Evolutionary conservation across 495 filamentous ascomycete species (phyloP), one percentile per base, ranked within the genome.

Genomic region (Xylona heveae): DNA sequence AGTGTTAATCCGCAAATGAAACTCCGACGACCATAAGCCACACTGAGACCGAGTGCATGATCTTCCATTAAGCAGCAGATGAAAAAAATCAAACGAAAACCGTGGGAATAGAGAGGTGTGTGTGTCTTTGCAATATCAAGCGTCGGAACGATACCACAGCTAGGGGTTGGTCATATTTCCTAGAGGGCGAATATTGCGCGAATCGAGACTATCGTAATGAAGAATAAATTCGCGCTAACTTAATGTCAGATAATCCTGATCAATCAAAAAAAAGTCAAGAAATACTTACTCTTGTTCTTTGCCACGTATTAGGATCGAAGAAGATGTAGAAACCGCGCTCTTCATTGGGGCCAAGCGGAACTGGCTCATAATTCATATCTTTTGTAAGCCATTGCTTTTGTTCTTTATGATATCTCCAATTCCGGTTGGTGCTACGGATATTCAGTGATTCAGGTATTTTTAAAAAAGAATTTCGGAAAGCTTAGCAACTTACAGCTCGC

Each of bases 321-420:
- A 91, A 68, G 21, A 90, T 61, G 49, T 94, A 94, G 46, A 78
- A 81, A 2, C 83, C 84, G 27, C 75, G 68, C 52, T 94, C 84
- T 32, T 69, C 71, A 18, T 68, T 65, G 13, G 65, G 62, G 13
- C 74, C 65, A 37, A 78, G 58, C 26, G 49, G 62, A 43, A 66
- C 71, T 24, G 79, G 78, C 5, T 71, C 64, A 46, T 73, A 69
- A 34, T 69, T 57, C 14, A 79, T 71, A 45, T 90, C 81, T 49
- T 88, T 85, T 22, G 81, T 90, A 45, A 94, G 58, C 84, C 84
- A 94, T 40, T 84, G 68, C 39, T 77, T 71, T 33, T 83, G 59
- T 33, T 79, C 68, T 57, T 83, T 92, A 49, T 94, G 82, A 59
- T 81, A 94, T 38, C 83, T 61, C 84, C 84, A 94, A 48, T 84